phyloP scores from a whole-genome alignment of 768 basidiomycete species.

The Leccinum ochraceum region DNA sequence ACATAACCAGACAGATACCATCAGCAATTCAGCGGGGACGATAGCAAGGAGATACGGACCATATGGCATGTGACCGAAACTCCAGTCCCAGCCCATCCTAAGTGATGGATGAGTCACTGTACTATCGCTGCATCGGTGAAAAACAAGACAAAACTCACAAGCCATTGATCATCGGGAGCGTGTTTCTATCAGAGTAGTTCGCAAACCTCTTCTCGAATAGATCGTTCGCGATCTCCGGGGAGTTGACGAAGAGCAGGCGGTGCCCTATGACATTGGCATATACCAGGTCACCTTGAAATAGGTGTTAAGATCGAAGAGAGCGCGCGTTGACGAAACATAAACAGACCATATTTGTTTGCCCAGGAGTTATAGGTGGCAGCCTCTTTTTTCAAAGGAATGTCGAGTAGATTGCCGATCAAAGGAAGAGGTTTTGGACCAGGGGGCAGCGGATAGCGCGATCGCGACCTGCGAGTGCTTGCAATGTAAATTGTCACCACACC shows the following conservation, averaged over 20 bases:
- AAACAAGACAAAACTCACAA: slow-evolving; percentile 35
- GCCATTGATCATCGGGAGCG: slow-evolving; percentile 51
- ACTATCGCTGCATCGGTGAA: not conserved
- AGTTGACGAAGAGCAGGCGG: slow-evolving; percentile 49
- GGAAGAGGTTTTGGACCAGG: slow-evolving; percentile 58
- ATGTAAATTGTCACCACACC: slow-evolving; percentile 22
- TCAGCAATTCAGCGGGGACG: not conserved
- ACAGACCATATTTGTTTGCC: slow-evolving; percentile 40
- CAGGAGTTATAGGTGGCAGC: slow-evolving; percentile 44
- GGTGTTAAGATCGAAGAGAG: not conserved
- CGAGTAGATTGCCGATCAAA: slow-evolving; percentile 52
- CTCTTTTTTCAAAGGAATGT: slow-evolving; percentile 42
- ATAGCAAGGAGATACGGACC: slow-evolving; percentile 28
- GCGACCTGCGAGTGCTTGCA: slow-evolving; percentile 12
- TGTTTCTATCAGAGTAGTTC: slow-evolving; percentile 56
- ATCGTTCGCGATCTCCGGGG: slow-evolving; percentile 46
- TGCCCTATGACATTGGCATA: slow-evolving; percentile 53
- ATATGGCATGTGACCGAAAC: slow-evolving; percentile 57
- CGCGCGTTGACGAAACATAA: not conserved
- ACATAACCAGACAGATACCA: not conserved
- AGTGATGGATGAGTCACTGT: slow-evolving; percentile 17
- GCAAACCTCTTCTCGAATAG: slow-evolving; percentile 56
- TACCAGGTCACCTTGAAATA: slow-evolving; percentile 47
- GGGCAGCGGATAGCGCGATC: slow-evolving; percentile 40
- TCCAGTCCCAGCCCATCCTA: slow-evolving; percentile 51